Evolutionary conservation across 129 eudicot genomes (phyloP).

Genomic region (Tagetes patula): DNA sequence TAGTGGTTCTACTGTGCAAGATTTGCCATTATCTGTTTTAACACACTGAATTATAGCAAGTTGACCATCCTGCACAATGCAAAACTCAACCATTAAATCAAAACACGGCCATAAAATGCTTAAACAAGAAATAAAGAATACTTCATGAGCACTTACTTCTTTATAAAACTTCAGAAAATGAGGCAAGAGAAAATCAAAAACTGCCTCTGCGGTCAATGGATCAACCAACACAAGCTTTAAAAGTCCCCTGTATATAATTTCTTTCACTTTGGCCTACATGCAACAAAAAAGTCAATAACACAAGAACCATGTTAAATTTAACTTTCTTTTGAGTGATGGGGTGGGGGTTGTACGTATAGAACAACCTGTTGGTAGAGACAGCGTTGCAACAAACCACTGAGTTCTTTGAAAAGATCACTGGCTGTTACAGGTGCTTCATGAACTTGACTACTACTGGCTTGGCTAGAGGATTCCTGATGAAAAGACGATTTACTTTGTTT

Average conservation of each 20-base stretch:
- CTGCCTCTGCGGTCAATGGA: constrained; percentile 52
- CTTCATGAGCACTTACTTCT: constrained; percentile 40
- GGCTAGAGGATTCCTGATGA: constrained; percentile 77
- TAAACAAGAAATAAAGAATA: not conserved
- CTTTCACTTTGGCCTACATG: constrained; percentile 65
- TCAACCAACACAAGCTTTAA: constrained; percentile 76
- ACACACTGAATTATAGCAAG: constrained; percentile 46
- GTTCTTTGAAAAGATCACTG: constrained; percentile 67
- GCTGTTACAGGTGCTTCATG: constrained; percentile 45
- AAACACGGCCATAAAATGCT: constrained; percentile 4
- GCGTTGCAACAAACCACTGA: constrained; percentile 73
- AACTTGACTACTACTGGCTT: constrained; percentile 82
- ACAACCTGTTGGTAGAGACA: constrained; percentile 78
- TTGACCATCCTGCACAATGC: constrained; percentile 56
- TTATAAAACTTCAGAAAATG: constrained; percentile 63
- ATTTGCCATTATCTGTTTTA: constrained; percentile 53
- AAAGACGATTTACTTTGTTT: constrained; percentile 43
- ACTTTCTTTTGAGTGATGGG: not conserved
- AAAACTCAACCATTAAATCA: constrained; percentile 19
- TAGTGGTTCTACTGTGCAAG: constrained; percentile 57
- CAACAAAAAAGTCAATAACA: constrained; percentile 24
- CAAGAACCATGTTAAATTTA: not conserved
- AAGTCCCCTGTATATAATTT: constrained; percentile 56
- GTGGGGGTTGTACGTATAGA: not conserved
- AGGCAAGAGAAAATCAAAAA: constrained; percentile 68